These are phyloP conservation scores for Colletotrichum cordylinicola DNA, from an alignment of 2,329 filamentous ascomycete genomes.

Conservation along the genomic window DNA sequence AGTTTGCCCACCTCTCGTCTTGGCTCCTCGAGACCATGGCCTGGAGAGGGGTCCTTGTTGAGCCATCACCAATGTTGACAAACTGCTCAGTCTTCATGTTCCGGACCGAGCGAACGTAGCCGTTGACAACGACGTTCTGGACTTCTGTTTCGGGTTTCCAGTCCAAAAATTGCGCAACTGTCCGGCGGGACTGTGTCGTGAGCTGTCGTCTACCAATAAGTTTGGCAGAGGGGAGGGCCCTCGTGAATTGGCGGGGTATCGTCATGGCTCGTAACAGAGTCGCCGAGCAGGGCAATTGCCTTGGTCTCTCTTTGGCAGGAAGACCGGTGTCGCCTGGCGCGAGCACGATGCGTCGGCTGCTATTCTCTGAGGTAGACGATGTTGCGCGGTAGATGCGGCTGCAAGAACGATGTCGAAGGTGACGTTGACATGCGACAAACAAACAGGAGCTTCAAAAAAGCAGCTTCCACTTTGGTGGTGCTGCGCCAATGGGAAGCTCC, in stretches of 20 bases:
- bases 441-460: not conserved
- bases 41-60: conserved; percentile 79
- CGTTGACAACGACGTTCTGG: conserved; percentile 68
- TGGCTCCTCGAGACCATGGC: conserved; percentile 75
- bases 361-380: not conserved
- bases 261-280: not conserved
- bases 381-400: not conserved
- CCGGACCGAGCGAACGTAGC: conserved; percentile 83
- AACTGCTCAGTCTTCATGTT: conserved; percentile 87
- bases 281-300: not conserved
- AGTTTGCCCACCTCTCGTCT: conserved; percentile 69
- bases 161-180: conserved; percentile 62
- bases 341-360: not conserved
- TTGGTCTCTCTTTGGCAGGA: not conserved
- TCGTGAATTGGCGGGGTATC: not conserved
- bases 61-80: conserved; percentile 86
- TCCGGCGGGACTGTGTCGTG: conserved; percentile 43
- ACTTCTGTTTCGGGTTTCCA: conserved; percentile 51
- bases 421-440: conserved; percentile 4
- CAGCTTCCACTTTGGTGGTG: not conserved
- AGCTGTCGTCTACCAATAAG: conserved; percentile 29
- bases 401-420: not conserved
- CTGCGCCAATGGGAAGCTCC: conserved; percentile 11
- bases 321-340: not conserved
- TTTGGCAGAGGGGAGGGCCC: not conserved